A percentile compares a stretch with the other conserved stretches of the same genome.
Evolutionary conservation across 441 rosid genomes (phyloP).

Genomic region (Brassica balearica): DNA sequence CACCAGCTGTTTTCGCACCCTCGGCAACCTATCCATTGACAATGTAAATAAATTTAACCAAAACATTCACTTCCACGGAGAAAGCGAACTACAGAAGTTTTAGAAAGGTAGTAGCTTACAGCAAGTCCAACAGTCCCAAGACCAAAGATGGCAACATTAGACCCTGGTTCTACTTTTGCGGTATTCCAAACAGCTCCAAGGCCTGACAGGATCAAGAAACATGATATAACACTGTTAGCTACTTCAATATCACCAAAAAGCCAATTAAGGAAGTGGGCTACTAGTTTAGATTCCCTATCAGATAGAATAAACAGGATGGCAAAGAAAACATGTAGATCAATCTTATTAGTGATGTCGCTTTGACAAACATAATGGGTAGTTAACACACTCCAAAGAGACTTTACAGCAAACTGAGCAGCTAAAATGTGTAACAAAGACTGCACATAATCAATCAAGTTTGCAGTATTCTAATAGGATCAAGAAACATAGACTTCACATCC

Average conservation of each 20-base stretch:
- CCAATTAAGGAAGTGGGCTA: neutral
- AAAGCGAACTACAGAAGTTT: neutral
- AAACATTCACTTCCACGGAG: neutral
- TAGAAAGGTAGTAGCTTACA: slow-evolving; percentile 50
- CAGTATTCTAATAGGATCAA: too few species aligned
- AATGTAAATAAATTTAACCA: neutral
- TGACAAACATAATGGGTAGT: neutral
- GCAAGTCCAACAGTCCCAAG: slow-evolving; percentile 98
- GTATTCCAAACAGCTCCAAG: slow-evolving; percentile 99
- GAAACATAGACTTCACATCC: too few species aligned
- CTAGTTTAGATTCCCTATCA: neutral
- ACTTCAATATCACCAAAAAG: neutral
- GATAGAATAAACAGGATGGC: neutral
- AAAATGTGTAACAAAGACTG: neutral
- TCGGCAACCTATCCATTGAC: slow-evolving; percentile 75
- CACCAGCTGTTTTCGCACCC: slow-evolving; percentile 96
- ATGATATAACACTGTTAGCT: neutral
- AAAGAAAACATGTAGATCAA: slow-evolving; percentile 6
- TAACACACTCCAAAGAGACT: neutral
- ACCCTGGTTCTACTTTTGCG: slow-evolving; percentile 95
- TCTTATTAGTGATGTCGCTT: neutral
- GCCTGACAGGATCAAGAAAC: slow-evolving; percentile 48
- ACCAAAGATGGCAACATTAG: slow-evolving; percentile 89
- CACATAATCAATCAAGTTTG: neutral
- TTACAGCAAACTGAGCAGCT: neutral